Percentiles rank a stretch among this genome's conserved stretches.
phyloP scores from a whole-genome alignment of 2,329 filamentous ascomycete species.

The Gnomoniopsis sp. region DNA sequence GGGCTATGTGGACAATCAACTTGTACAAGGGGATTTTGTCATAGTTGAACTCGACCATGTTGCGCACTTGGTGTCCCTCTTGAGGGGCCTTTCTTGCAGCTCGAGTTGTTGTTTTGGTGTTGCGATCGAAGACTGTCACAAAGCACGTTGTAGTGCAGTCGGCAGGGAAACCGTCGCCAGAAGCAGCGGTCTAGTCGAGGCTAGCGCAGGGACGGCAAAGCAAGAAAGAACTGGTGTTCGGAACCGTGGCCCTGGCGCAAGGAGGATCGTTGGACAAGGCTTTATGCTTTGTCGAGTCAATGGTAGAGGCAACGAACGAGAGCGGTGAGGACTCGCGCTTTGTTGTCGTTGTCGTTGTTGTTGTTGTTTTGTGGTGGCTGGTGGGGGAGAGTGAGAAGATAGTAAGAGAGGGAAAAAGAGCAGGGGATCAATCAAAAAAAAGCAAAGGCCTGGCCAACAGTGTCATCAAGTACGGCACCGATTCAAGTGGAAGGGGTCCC shows the following conservation, averaged over 20 bases:
- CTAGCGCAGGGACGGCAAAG: background rate
- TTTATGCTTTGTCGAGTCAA: background rate
- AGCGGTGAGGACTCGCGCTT: background rate
- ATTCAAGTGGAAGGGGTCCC: too few species aligned
- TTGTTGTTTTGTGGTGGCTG: background rate
- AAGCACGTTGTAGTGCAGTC: background rate
- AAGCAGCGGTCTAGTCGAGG: background rate
- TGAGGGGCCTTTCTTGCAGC: background rate
- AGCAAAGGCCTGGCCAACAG: too few species aligned
- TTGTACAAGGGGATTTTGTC: constrained; percentile 54
- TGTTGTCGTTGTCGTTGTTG: background rate
- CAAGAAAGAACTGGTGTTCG: background rate
- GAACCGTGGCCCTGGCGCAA: background rate
- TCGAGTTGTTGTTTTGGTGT: background rate
- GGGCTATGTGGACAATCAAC: constrained; percentile 53
- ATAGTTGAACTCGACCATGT: constrained; percentile 51
- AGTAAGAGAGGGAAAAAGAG: background rate
- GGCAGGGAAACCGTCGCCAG: background rate
- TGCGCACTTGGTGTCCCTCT: background rate
- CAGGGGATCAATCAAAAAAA: background rate
- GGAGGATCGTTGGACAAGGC: background rate
- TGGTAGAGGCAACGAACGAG: background rate
- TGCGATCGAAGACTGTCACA: background rate
- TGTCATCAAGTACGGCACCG: too few species aligned
- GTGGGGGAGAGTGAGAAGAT: background rate